phyloP scores from a whole-genome alignment of 495 filamentous ascomycete genomes.

The Penicillium psychrofluorescens region DNA sequence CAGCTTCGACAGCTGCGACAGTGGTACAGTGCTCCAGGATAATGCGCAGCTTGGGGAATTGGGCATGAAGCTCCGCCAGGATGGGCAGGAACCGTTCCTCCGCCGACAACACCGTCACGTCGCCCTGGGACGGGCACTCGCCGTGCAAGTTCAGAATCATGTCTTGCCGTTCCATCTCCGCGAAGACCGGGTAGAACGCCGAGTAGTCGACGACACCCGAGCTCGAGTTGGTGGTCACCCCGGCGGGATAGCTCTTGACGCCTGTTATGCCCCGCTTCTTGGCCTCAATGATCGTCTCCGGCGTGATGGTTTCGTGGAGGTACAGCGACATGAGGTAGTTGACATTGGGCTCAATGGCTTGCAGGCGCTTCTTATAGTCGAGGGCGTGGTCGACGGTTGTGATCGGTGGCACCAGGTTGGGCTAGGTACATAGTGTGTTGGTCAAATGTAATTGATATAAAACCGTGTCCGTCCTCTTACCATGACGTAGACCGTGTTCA shows the following conservation, averaged over 20 bases:
- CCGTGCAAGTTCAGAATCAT: conserved; percentile 61
- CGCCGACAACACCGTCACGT: conserved; percentile 67
- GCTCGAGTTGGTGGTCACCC: conserved; percentile 75
- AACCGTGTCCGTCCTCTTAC: conserved; percentile 24
- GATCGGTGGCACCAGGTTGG: conserved; percentile 68
- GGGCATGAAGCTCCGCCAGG: conserved; percentile 58
- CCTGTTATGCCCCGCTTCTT: conserved; percentile 44
- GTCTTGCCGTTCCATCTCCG: conserved; percentile 63
- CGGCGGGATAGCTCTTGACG: conserved; percentile 57
- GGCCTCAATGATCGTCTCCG: conserved; percentile 69
- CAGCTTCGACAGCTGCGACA: conserved; percentile 70
- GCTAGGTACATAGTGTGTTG: conserved; percentile 22
- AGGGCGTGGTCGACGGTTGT: conserved; percentile 68
- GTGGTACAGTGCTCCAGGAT: conserved; percentile 77
- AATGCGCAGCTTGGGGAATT: conserved; percentile 75
- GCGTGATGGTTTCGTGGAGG: conserved; percentile 68
- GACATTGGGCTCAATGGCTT: conserved; percentile 62
- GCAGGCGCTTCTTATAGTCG: conserved; percentile 62
- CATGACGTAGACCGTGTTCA: conserved; percentile 82
- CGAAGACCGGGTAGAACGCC: conserved; percentile 69
- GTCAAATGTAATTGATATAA: too few relatives aligned
- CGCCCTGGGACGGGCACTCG: conserved; percentile 43
- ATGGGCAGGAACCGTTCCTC: conserved; percentile 78
- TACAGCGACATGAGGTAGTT: conserved; percentile 88
- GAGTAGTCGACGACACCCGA: conserved; percentile 71